phyloP scores from a whole-genome alignment of 2,329 filamentous ascomycete species.

The Ceratocystis papillata region DNA sequence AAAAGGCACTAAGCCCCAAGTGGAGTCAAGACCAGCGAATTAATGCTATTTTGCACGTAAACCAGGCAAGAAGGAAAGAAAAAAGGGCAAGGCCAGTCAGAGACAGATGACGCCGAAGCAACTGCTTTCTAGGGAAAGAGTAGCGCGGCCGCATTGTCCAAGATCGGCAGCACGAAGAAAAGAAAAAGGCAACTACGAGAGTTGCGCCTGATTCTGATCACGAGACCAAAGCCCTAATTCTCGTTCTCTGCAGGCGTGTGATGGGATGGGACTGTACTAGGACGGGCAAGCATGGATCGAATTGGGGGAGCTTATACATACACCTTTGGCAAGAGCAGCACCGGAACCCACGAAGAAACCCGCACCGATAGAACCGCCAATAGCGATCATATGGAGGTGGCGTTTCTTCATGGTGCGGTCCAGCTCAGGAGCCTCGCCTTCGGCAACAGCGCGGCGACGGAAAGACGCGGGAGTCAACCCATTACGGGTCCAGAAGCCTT shows the following conservation, averaged over 20 bases:
- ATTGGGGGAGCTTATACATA: conserved; percentile 29
- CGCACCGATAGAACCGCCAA: conserved; percentile 51
- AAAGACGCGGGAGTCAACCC: conserved; percentile 35
- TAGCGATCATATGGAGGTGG: conserved; percentile 53
- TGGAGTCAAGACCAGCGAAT: neutral
- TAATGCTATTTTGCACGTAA: neutral
- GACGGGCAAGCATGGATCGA: neutral
- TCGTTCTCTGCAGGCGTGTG: neutral
- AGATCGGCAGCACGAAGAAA: neutral
- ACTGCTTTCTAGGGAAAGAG: neutral
- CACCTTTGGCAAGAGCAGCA: conserved; percentile 42
- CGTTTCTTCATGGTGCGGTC: conserved; percentile 44
- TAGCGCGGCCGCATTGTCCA: neutral
- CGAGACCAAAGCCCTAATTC: neutral
- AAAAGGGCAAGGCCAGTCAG: neutral
- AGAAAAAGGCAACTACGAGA: neutral
- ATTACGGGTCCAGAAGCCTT: conserved; percentile 33
- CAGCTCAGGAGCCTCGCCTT: conserved; percentile 31
- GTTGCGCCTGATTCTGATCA: neutral
- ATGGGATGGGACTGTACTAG: neutral
- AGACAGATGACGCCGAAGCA: neutral
- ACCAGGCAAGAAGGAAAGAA: neutral
- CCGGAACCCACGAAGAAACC: conserved; percentile 54
- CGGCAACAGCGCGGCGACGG: conserved; percentile 32
- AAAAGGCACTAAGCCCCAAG: neutral